phyloP scores from a whole-genome alignment of 805 yeast genomes.

The Candida maltosa region DNA sequence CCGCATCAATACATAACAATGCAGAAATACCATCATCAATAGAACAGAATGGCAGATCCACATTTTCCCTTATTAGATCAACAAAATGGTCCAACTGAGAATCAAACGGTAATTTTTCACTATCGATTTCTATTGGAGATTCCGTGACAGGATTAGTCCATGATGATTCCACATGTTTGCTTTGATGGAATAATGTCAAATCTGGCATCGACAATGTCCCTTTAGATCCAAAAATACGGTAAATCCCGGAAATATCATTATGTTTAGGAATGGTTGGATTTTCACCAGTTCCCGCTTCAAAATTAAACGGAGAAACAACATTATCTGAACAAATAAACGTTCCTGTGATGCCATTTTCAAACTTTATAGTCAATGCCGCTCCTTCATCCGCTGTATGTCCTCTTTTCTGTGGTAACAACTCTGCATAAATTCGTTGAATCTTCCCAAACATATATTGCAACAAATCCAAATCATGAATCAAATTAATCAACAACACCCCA shows the following conservation, averaged over 20 bases:
- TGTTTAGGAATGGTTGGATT: constrained; percentile 38
- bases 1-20: constrained; percentile 34
- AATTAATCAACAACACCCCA: constrained; percentile 37
- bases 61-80: constrained; percentile 27
- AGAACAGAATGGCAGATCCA: constrained; percentile 21
- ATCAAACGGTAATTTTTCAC: constrained; percentile 29
- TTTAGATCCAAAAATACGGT: constrained; percentile 35
- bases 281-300: constrained; percentile 42
- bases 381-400: constrained; percentile 36
- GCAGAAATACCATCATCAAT: constrained; percentile 38
- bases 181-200: constrained; percentile 24
- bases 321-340: constrained; percentile 42
- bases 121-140: constrained; percentile 12
- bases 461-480: constrained; percentile 41
- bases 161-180: constrained; percentile 16
- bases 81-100: constrained; percentile 36
- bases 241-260: constrained; percentile 27
- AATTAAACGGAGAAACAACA: constrained; percentile 37
- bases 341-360: constrained; percentile 36
- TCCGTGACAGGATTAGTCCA: constrained; percentile 23
- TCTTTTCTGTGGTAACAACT: constrained; percentile 31
- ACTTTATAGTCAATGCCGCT: constrained; percentile 35
- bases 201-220: constrained; percentile 39
- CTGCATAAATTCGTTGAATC: constrained; percentile 36
- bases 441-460: constrained; percentile 40